Evolutionary conservation across 75 land plant genomes (phyloP), one percentile per base, ranked within the genome.

Genomic region (Pinus tabuliformis): DNA sequence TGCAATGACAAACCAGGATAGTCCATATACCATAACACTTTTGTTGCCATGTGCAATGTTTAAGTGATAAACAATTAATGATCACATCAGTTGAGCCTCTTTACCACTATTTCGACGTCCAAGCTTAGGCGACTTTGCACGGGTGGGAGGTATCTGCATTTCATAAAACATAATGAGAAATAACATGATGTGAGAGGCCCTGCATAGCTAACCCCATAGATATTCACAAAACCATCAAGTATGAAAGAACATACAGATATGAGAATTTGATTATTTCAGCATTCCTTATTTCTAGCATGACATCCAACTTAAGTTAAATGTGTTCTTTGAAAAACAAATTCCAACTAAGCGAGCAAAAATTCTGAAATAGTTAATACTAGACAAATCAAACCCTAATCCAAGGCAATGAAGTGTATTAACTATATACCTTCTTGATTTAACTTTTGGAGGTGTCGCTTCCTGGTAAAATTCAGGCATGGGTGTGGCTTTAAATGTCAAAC

Each of bases 381-480:
- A 73, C 18, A 73, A 36, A 45, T 45, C 74, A 73, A 52, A 13
- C 74, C 58, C 58, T 7, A 14, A 4, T 18, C 24, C 36, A 6
- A 61, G 63, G 63, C 26, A 11, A 11, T 20, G 22, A n/a, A 39
- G 21, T 72, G 37, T 18, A 49, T 42, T 42, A 72, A n/a, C 56
- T 49, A 60, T 42, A 74, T 79, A 85, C 95, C 94, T 93, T 93
- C 78, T 91, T 89, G 24, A 91, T 68, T 70, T 93, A 54, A 83
- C 81, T 68, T 91, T 93, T 15, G 95, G 93, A 56, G 91, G 90
- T 58, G 83, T 72, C 56, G 93, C 86, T 75, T 93, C 94, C 59
- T 91, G 86, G 72, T 93, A 93, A 75, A 93, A 93, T 59, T 79
- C 84, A 58, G 96, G 96, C 96, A 91, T 93, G 11, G 96, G 96